A percentile compares a stretch with the other conserved stretches of the same genome.
These are phyloP conservation scores for Gloeostereum incarnatum DNA, from an alignment of 768 basidiomycete species.

Conservation along the genomic window DNA sequence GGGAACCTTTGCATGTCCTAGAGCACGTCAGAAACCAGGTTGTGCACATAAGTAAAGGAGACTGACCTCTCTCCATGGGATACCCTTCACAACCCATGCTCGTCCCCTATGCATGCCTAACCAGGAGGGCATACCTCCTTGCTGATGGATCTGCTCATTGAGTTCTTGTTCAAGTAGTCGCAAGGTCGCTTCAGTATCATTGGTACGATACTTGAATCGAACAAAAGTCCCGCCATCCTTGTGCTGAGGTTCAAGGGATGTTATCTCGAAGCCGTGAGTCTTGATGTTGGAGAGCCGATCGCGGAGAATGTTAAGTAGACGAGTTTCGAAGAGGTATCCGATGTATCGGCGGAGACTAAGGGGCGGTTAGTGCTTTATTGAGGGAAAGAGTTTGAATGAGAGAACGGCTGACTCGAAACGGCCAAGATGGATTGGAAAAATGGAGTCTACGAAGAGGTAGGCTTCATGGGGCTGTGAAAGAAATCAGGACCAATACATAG, in stretches of 20 bases:
- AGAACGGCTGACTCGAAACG: slow-evolving; percentile 51
- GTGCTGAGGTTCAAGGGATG: slow-evolving; percentile 50
- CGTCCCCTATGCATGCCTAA: slow-evolving; percentile 37
- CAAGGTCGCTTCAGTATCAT: slow-evolving; percentile 27
- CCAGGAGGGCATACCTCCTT: slow-evolving; percentile 61
- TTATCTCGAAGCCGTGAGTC: slow-evolving; percentile 48
- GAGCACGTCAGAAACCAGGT: slow-evolving; percentile 1
- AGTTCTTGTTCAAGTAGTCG: slow-evolving; percentile 41
- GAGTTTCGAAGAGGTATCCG: slow-evolving; percentile 49
- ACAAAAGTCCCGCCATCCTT: slow-evolving; percentile 90
- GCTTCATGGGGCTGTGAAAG: slow-evolving; percentile 25
- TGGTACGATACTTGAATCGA: slow-evolving; percentile 48
- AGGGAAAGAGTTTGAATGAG: slow-evolving; percentile 5
- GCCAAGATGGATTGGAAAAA: slow-evolving; percentile 68
- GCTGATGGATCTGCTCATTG: slow-evolving; percentile 28
- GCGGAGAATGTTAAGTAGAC: slow-evolving; percentile 39
- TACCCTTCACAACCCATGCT: slow-evolving; percentile 69
- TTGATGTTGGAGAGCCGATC: slow-evolving; percentile 41
- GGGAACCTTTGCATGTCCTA: slow-evolving; percentile 86
- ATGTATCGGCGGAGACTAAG: slow-evolving; percentile 55
- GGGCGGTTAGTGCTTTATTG: too few species aligned
- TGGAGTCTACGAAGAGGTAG: slow-evolving; percentile 68
- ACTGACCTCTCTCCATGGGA: slow-evolving; percentile 73
- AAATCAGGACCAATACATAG: too few species aligned
- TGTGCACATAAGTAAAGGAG: not conserved